A percentile compares a stretch with the other conserved stretches of the same genome.
These are phyloP conservation scores for Blastomyces emzantsi DNA, from an alignment of 2,329 filamentous ascomycete species.

Conservation along the genomic window DNA sequence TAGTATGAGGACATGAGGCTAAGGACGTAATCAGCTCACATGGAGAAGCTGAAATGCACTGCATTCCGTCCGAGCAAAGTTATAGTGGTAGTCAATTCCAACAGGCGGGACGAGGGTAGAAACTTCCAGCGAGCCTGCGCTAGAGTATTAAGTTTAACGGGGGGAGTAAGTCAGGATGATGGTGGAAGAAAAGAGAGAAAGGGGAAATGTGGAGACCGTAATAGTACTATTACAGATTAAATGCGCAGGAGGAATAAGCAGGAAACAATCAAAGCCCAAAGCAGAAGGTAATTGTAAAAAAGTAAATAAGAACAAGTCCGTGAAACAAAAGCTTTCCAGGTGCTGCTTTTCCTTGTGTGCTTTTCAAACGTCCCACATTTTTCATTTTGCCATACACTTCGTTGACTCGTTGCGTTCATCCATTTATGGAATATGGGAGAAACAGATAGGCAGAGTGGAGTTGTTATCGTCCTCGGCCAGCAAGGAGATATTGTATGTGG, in stretches of 20 bases:
- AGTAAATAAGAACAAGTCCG: not conserved
- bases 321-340: not conserved
- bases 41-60: not conserved
- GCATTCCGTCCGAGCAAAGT: not conserved
- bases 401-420: not conserved
- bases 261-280: no score
- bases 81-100: not conserved
- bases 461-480: not conserved
- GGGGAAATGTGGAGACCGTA: not conserved
- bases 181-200: not conserved
- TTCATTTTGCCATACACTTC: not conserved
- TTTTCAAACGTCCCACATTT: not conserved
- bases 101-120: not conserved
- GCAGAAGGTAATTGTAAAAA: not conserved
- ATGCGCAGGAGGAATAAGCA: not conserved
- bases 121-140: not conserved
- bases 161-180: not conserved
- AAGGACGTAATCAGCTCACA: not conserved
- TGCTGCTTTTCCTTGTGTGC: not conserved
- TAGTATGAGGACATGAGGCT: not conserved
- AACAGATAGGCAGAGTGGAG: not conserved
- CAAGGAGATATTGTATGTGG: conserved; percentile 1
- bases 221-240: not conserved
- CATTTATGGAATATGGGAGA: not conserved
- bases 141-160: not conserved